Evolutionary conservation across 495 filamentous ascomycete species (phyloP).

Genomic region (Penicillium riverlandense): DNA sequence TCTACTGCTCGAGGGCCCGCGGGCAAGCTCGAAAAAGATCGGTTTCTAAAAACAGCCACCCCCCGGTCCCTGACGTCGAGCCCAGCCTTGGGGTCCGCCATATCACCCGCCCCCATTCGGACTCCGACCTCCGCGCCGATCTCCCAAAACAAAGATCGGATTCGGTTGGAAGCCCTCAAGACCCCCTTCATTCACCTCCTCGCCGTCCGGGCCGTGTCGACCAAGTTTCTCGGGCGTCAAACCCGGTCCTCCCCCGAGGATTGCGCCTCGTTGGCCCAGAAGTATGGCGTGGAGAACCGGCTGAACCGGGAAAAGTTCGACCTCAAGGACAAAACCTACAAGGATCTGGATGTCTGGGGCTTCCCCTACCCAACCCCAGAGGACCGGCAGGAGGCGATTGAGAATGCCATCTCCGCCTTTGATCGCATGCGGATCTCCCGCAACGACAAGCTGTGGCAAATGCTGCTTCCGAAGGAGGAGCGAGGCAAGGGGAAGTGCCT

Average conservation of each 20-base stretch:
- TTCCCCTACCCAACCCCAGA: constrained; percentile 61
- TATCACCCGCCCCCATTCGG: constrained; percentile 30
- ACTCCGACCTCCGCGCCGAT: constrained; percentile 42
- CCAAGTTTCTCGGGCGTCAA: constrained; percentile 49
- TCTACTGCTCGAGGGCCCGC: constrained; percentile 16
- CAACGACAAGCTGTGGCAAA: constrained; percentile 73
- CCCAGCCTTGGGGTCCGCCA: constrained; percentile 50
- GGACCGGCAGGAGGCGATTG: constrained; percentile 71
- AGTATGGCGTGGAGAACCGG: constrained; percentile 51
- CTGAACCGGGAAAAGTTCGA: constrained; percentile 57
- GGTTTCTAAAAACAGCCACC: constrained; percentile 32
- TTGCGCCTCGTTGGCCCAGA: constrained; percentile 48
- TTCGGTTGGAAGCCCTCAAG: constrained; percentile 45
- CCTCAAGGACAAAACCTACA: constrained; percentile 64
- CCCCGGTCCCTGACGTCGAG: constrained; percentile 58
- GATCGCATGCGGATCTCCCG: constrained; percentile 70
- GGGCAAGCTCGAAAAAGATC: constrained; percentile 38
- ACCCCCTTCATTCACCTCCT: constrained; percentile 66
- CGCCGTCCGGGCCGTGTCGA: constrained; percentile 52
- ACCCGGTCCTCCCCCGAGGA: constrained; percentile 49
- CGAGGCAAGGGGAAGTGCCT: constrained; percentile 74
- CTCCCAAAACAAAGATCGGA: constrained; percentile 45
- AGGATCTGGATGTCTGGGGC: constrained; percentile 75
- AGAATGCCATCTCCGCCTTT: constrained; percentile 74
- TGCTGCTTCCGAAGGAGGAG: constrained; percentile 64